Percentiles rank a stretch among this genome's conserved stretches.
Evolutionary conservation across 108 stramenopile species (phyloP).

Genomic region (Cyclotella cryptica): DNA sequence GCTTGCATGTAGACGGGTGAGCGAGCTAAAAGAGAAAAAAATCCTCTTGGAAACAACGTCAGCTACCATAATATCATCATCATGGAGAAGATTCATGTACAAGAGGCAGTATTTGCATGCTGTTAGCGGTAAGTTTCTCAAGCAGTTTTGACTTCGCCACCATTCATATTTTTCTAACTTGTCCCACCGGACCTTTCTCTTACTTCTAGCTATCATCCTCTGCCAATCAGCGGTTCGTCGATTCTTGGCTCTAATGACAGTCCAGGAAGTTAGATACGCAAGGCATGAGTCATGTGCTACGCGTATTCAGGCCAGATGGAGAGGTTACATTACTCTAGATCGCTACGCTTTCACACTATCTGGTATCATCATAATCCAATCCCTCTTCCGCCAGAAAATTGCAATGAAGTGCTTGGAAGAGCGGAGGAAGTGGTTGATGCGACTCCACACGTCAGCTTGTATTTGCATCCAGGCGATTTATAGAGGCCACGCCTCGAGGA

Average conservation of each 20-base stretch:
- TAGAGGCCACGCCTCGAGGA: constrained; percentile 4
- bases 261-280: no score
- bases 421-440: not conserved
- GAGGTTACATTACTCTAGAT: not conserved
- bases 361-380: not conserved
- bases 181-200: no score
- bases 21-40: not conserved
- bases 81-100: not conserved
- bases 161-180: no score
- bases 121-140: not conserved
- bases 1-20: constrained; percentile 12
- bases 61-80: not conserved
- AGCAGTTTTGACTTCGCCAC: no score
- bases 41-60: not conserved
- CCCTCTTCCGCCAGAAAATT: not conserved
- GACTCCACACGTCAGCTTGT: constrained; percentile 5
- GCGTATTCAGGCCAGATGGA: not conserved
- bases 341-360: not conserved
- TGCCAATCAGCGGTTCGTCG: not conserved
- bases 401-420: not conserved
- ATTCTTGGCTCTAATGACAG: no score
- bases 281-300: not conserved
- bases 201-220: not conserved
- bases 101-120: not conserved
- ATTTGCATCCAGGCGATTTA: constrained; percentile 15